phyloP scores from a whole-genome alignment of 306 rosid species.

The Luffa aegyptiaca region DNA sequence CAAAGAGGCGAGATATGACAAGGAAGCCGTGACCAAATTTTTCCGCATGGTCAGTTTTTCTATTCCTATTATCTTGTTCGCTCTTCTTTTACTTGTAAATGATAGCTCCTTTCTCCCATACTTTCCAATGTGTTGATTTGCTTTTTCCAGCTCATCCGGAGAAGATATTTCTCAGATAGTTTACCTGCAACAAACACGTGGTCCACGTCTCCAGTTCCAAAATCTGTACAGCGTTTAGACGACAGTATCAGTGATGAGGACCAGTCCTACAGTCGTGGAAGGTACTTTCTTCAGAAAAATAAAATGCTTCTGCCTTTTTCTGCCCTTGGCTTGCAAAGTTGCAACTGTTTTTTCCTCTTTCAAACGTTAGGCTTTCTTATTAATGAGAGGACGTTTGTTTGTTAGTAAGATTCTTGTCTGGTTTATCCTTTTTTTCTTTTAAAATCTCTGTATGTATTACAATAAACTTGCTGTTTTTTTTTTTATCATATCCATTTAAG shows the following conservation, averaged over 20 bases:
- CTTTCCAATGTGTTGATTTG: background rate
- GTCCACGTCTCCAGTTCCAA: conserved; percentile 58
- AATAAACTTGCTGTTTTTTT: background rate
- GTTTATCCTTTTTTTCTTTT: background rate
- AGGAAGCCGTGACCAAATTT: conserved; percentile 82
- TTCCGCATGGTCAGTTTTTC: conserved; percentile 62
- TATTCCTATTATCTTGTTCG: background rate
- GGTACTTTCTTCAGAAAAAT: conserved; percentile 30
- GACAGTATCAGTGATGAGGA: conserved; percentile 57
- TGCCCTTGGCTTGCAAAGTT: background rate
- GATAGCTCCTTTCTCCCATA: background rate
- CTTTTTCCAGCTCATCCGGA: conserved; percentile 66
- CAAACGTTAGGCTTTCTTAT: background rate
- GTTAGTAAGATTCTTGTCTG: background rate
- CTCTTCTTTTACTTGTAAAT: background rate
- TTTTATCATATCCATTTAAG: background rate
- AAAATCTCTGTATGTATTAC: too few relatives aligned
- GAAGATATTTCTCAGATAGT: conserved; percentile 88
- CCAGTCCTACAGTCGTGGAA: conserved; percentile 34
- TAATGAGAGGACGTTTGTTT: background rate
- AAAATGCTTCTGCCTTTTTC: background rate
- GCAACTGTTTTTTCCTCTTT: background rate
- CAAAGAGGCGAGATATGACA: conserved; percentile 89
- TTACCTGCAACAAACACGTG: conserved; percentile 47
- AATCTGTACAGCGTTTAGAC: conserved; percentile 54